Conservation (phyloP, 768 basidiomycete genomes). For the Tricholoma saponaceum region DNA sequence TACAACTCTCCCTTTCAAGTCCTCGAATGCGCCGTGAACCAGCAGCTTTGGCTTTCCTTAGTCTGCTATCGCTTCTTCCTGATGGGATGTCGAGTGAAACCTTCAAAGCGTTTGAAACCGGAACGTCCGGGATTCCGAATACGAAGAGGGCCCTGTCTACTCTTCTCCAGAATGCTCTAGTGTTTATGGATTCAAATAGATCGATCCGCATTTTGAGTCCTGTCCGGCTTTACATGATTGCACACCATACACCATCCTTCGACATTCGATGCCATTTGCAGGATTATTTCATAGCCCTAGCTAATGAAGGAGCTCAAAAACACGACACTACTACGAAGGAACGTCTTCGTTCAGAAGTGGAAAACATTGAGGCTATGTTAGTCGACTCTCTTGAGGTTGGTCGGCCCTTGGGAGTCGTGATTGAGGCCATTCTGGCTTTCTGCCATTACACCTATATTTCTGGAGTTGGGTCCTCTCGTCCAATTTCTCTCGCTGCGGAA, state of each 20-base stretch:
- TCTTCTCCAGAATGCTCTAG: conserved; percentile 22
- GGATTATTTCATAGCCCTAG: conserved; percentile 19
- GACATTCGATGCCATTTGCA: conserved; percentile 17
- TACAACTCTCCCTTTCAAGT: conserved; percentile 26
- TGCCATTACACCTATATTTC: conserved; percentile 21
- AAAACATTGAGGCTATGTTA: conserved; percentile 22
- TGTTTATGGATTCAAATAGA: conserved; percentile 17
- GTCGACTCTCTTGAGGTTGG: conserved; percentile 13
- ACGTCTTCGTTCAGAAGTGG: conserved; percentile 17
- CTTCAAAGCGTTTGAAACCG: conserved; percentile 11
- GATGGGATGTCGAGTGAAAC: conserved; percentile 21
- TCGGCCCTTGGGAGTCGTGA: conserved; percentile 10
- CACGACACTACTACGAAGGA: conserved; percentile 7
- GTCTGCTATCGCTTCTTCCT: conserved; percentile 25
- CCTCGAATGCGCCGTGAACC: conserved; percentile 22
- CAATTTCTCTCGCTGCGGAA: conserved; percentile 15
- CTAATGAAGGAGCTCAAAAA: conserved; percentile 6
- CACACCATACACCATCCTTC: conserved; percentile 17
- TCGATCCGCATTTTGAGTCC: conserved; percentile 23
- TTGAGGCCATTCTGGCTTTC: conserved; percentile 19
- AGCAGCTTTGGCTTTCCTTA: conserved; percentile 21
- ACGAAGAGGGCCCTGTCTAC: conserved; percentile 21
- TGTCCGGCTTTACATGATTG: conserved; percentile 21
- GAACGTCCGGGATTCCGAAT: conserved; percentile 15
- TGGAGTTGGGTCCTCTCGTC: conserved; percentile 17